Evolutionary conservation across 441 rosid species (phyloP), one percentile per base, ranked within the genome.

Genomic region (Macaranga tanarius): DNA sequence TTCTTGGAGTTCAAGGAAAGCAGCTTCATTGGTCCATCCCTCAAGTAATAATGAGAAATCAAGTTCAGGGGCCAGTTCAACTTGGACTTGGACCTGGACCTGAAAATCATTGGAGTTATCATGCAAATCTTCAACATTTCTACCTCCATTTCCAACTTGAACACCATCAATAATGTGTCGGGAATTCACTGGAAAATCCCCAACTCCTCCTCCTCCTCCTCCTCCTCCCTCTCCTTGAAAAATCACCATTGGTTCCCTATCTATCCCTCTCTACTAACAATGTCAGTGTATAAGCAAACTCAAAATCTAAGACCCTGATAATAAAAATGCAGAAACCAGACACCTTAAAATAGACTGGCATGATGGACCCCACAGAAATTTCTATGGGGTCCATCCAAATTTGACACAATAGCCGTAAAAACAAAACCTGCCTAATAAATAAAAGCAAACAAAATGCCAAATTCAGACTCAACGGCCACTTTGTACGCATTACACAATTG

Each of bases 391-490:
- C 60, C 69, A 31, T 51, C 11, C 48, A 17, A 54, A 62, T 47
- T 22, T 17, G 11, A 63, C 19, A 62, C 10, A 5, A 5, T 20
- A 15, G 50, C 66, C 55, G 16, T 15, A 40, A 40, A 62, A 17
- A 8, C 7, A 6, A 16, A 31, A 61, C 31, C 52, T 3, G 1
- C 34, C 10, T 54, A 62, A 17, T 52, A 23, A 34, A 62, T 44
- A 50, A 62, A 38, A 54, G 47, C 59, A 0, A 65, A 64, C 74
- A 77, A 56, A 47, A 65, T 38, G 69, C 76, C 83, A 77, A 71
- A 60, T 19, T 0, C 12, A 6, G 61, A 58, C 62, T 52, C 78
- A 71, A 75, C 75, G 55, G 65, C 79, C 72, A 19, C 1, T 65
- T 79, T 61, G 76, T 55, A 67, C 26, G 73, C 61, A 78, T 60